A percentile compares a stretch with the other conserved stretches of the same genome.
phyloP scores from a whole-genome alignment of 345 rosid genomes.

The Eucalyptus polyanthemos region DNA sequence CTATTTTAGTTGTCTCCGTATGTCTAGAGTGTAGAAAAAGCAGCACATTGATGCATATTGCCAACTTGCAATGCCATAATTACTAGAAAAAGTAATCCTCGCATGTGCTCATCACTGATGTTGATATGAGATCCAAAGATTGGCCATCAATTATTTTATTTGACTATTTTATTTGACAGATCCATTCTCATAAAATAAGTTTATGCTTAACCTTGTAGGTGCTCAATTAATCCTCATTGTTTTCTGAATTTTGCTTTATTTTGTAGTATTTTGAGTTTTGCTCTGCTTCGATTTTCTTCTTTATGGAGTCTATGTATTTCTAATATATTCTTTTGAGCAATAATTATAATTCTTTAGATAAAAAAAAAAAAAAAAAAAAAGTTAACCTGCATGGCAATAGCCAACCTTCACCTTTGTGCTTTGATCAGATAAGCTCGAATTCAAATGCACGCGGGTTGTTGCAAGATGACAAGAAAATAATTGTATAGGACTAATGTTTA shows the following conservation, averaged over 20 bases:
- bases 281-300: not conserved
- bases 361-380: too few relatives aligned
- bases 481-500: too few relatives aligned
- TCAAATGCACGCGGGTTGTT: not conserved
- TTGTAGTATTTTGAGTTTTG: too few relatives aligned
- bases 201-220: not conserved
- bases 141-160: not conserved
- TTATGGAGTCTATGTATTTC: not conserved
- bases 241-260: not conserved
- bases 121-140: too few relatives aligned
- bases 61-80: not conserved
- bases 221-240: not conserved
- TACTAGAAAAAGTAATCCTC: not conserved
- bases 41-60: rapidly evolving
- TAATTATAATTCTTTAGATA: too few relatives aligned
- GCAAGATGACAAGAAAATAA: not conserved
- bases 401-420: not conserved
- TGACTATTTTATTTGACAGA: too few relatives aligned
- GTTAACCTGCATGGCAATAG: not conserved
- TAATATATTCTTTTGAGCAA: too few relatives aligned
- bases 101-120: rapidly evolving
- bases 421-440: not conserved
- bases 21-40: not conserved
- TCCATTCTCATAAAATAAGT: too few relatives aligned
- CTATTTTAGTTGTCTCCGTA: rapidly evolving